Percentiles rank a stretch among this genome's conserved stretches.
phyloP scores from a whole-genome alignment of 768 basidiomycete species.

The Pulveroboletus ravenelii region DNA sequence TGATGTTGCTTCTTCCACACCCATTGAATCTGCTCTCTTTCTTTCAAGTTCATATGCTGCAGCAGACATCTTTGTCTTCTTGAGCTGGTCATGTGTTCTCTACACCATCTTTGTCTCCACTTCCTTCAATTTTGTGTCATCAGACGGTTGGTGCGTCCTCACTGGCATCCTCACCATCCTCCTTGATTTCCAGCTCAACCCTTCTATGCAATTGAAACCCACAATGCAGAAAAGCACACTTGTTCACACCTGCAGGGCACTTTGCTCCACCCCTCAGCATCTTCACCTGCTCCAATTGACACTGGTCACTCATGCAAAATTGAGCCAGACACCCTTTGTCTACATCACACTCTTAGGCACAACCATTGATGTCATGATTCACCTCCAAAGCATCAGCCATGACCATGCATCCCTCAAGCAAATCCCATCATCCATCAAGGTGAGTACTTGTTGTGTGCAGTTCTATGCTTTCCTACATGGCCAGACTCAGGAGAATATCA shows the following conservation, averaged over 20 bases:
- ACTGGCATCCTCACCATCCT: conserved; percentile 54
- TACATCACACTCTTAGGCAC: conserved; percentile 58
- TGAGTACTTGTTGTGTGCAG: conserved; percentile 12
- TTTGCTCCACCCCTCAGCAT: conserved; percentile 56
- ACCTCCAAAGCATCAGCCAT: conserved; percentile 50
- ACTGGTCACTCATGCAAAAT: conserved; percentile 48
- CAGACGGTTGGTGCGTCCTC: conserved; percentile 49
- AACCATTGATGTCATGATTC: conserved; percentile 63
- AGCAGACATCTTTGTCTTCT: conserved; percentile 62
- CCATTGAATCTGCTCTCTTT: background rate
- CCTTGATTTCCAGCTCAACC: conserved; percentile 54
- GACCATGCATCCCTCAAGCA: conserved; percentile 29
- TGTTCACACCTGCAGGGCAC: conserved; percentile 57
- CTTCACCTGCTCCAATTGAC: conserved; percentile 50
- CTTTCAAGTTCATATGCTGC: conserved; percentile 48
- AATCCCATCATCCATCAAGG: conserved; percentile 46
- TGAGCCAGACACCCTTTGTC: conserved; percentile 38
- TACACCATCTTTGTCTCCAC: conserved; percentile 48
- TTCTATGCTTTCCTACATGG: background rate
- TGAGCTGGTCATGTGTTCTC: conserved; percentile 66
- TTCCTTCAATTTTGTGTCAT: conserved; percentile 42
- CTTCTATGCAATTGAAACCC: conserved; percentile 47
- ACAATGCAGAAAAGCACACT: conserved; percentile 59
- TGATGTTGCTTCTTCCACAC: background rate
- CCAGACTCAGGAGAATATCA: conserved; percentile 45